phyloP scores from a whole-genome alignment of 108 stramenopile genomes.

The Nitzschia putrida region DNA sequence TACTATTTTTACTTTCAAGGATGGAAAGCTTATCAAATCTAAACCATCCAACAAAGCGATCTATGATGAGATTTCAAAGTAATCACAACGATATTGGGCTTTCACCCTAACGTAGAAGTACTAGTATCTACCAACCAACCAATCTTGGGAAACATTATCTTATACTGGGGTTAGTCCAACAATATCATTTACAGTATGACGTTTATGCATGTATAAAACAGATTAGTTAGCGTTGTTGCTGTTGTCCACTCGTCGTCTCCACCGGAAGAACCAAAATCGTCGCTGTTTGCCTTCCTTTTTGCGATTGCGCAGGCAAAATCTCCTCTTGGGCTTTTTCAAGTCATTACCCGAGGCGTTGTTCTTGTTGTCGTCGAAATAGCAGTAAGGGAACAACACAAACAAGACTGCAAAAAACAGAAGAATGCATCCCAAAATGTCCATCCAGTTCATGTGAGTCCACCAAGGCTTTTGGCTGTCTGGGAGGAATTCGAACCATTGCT shows the following conservation, averaged over 20 bases:
- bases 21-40: too few relatives aligned
- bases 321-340: background rate
- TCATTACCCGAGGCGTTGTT: background rate
- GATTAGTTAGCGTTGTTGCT: too few relatives aligned
- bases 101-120: too few relatives aligned
- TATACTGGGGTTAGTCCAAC: too few relatives aligned
- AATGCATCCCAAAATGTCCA: slow-evolving; percentile 17
- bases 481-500: slow-evolving; percentile 9
- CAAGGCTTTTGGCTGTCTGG: slow-evolving; percentile 5
- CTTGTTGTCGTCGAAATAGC: slow-evolving; percentile 13
- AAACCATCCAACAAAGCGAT: too few relatives aligned
- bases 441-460: slow-evolving; percentile 17
- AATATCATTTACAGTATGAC: too few relatives aligned
- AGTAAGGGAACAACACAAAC: slow-evolving; percentile 5
- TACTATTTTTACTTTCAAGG: too few relatives aligned
- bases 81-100: too few relatives aligned
- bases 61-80: too few relatives aligned
- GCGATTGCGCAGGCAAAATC: background rate
- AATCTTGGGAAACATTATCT: too few relatives aligned
- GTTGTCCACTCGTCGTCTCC: background rate
- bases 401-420: slow-evolving; percentile 14
- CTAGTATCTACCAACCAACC: too few relatives aligned
- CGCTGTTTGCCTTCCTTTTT: background rate
- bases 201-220: too few relatives aligned
- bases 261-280: slow-evolving; percentile 1